These are phyloP conservation scores for Eimeria acervulina DNA, from an alignment of 169 alveolate genomes.

Conservation along the genomic window DNA sequence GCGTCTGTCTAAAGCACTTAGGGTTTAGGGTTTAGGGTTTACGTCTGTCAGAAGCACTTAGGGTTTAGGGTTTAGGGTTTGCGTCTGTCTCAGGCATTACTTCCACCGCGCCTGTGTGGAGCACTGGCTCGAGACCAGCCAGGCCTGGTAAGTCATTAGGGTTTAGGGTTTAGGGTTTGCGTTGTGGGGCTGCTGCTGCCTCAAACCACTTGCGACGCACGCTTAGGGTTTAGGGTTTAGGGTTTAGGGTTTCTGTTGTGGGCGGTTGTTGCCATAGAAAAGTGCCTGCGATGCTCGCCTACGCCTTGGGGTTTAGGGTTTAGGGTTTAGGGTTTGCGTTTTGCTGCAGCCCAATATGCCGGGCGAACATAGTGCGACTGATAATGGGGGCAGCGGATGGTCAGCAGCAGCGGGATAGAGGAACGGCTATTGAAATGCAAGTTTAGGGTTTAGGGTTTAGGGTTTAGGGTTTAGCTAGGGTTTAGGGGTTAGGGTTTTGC, in stretches of 20 bases:
- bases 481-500: too few species aligned
- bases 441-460: constrained; percentile 13
- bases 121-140: constrained; percentile 80
- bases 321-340: constrained; percentile 49
- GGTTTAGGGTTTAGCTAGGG: constrained; percentile 20
- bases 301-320: constrained; percentile 21
- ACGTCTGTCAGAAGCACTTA: background rate
- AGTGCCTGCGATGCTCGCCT: too few species aligned
- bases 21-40: background rate
- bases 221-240: constrained; percentile 42
- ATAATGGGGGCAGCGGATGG: constrained; percentile 28
- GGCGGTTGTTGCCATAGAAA: background rate
- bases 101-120: constrained; percentile 80
- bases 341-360: constrained; percentile 75
- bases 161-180: constrained; percentile 22
- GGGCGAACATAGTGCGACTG: constrained; percentile 71
- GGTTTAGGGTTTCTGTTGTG: background rate
- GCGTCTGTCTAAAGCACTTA: constrained; percentile 33
- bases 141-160: background rate
- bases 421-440: constrained; percentile 48
- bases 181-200: background rate
- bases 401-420: background rate
- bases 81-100: constrained; percentile 54
- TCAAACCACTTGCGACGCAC: too few species aligned
- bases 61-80: constrained; percentile 27